These are phyloP conservation scores for Fusarium sp. DNA, from an alignment of 2,329 filamentous ascomycete species.

Conservation along the genomic window DNA sequence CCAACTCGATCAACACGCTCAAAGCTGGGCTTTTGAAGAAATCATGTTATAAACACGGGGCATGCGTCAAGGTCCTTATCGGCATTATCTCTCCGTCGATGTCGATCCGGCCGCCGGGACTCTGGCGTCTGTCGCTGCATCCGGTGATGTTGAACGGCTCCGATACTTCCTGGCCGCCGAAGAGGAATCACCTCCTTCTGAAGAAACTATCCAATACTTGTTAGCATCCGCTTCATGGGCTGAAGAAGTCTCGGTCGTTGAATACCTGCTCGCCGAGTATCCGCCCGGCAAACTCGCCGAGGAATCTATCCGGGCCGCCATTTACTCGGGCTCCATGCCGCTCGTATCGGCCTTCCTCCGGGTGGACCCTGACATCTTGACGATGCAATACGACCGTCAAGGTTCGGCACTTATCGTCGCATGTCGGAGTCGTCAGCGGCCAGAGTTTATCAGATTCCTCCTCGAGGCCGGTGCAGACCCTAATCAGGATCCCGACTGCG, in stretches of 20 bases:
- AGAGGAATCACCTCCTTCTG: background rate
- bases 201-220: conserved; percentile 3
- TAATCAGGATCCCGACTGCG: background rate
- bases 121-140: background rate
- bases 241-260: background rate
- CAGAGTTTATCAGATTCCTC: conserved; percentile 14
- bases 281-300: conserved; percentile 3
- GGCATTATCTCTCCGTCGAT: background rate
- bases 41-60: background rate
- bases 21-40: background rate
- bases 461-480: conserved; percentile 29
- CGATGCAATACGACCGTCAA: conserved; percentile 18
- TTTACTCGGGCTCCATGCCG: conserved; percentile 19
- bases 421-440: conserved; percentile 12
- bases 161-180: background rate
- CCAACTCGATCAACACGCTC: background rate
- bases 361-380: conserved; percentile 11
- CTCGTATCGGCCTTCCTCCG: conserved; percentile 16
- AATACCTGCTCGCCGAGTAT: conserved; percentile 13
- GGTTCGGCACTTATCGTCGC: conserved; percentile 25
- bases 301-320: conserved; percentile 8
- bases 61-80: background rate
- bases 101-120: background rate
- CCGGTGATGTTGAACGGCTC: background rate
- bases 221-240: conserved; percentile 1